Evolutionary conservation across 768 basidiomycete species (phyloP).

Genomic region (Nidula microcarpa): DNA sequence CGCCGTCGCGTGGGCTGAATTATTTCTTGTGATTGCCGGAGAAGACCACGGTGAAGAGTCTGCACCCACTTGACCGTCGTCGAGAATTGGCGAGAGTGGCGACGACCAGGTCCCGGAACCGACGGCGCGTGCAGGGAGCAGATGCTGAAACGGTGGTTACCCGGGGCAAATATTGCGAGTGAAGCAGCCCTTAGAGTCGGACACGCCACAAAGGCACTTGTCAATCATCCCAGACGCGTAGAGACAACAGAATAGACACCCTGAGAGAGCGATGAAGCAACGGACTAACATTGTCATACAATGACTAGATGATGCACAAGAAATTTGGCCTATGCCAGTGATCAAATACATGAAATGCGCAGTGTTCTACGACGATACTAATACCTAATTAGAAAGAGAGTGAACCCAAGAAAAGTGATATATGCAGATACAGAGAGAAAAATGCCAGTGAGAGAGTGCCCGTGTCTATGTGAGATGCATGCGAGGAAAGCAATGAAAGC

Average conservation of each 20-base stretch:
- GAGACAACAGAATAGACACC: too few species aligned
- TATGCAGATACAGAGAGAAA: slow-evolving; percentile 10
- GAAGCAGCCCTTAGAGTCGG: too few species aligned
- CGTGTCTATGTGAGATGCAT: slow-evolving; percentile 17
- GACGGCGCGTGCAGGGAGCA: too few species aligned
- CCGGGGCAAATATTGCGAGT: too few species aligned
- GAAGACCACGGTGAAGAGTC: neutral
- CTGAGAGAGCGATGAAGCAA: too few species aligned
- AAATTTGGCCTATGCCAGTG: neutral
- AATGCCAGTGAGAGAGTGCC: slow-evolving; percentile 2
- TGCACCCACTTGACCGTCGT: neutral
- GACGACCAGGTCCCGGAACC: too few species aligned
- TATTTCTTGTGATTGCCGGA: neutral
- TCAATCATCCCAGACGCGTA: too few species aligned
- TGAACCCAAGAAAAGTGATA: slow-evolving; percentile 12
- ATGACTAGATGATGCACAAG: neutral
- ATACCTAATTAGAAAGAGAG: slow-evolving; percentile 16
- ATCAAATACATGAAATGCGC: neutral
- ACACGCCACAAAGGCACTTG: too few species aligned
- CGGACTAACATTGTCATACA: neutral
- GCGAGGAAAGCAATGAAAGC: slow-evolving; percentile 9
- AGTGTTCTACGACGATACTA: slow-evolving; percentile 15
- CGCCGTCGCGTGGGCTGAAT: slow-evolving; percentile 3
- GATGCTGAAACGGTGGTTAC: too few species aligned
- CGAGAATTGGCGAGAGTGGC: too few species aligned